These are phyloP conservation scores for Hsuehochloa calcarea DNA, from an alignment of 176 grass and related monocot species.

Conservation along the genomic window DNA sequence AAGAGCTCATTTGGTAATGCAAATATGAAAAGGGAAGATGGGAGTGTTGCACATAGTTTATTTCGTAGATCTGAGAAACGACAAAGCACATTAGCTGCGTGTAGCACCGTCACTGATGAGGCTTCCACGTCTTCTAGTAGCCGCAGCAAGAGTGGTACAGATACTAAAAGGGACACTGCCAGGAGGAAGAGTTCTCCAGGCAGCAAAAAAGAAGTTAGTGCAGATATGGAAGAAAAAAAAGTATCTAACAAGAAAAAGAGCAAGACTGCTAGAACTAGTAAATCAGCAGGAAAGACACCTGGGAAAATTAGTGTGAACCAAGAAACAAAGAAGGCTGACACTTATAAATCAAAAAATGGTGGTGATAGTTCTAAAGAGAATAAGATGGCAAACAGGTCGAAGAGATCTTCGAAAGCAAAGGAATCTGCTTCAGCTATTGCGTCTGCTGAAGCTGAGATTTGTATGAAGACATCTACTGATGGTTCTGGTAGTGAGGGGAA, in stretches of 20 bases:
- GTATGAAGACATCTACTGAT: conserved; percentile 26
- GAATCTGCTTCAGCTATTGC: conserved; percentile 34
- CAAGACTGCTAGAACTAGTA: conserved; percentile 45
- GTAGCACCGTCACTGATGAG: conserved; percentile 39
- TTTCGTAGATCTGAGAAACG: conserved; percentile 47
- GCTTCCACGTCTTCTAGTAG: conserved; percentile 26
- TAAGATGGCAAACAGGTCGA: conserved; percentile 33
- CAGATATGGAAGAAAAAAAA: conserved; percentile 46
- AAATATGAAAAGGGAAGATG: conserved; percentile 30
- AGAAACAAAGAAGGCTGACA: conserved; percentile 22
- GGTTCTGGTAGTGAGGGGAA: conserved; percentile 34
- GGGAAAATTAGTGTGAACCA: conserved; percentile 23
- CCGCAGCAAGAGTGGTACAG: not conserved
- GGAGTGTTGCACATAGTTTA: conserved; percentile 21
- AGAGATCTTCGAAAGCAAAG: conserved; percentile 54
- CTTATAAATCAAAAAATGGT: conserved; percentile 33
- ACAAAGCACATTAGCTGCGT: conserved; percentile 34
- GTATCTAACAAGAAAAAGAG: conserved; percentile 39
- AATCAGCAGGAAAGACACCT: conserved; percentile 38
- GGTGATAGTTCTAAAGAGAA: conserved; percentile 42
- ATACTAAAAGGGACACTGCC: conserved; percentile 2
- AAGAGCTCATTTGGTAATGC: conserved; percentile 25
- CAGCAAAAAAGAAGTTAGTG: conserved; percentile 34
- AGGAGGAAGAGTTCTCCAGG: conserved; percentile 28
- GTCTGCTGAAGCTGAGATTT: not conserved